Conservation (phyloP, 768 basidiomycete species). For the Collybia sp. region DNA sequence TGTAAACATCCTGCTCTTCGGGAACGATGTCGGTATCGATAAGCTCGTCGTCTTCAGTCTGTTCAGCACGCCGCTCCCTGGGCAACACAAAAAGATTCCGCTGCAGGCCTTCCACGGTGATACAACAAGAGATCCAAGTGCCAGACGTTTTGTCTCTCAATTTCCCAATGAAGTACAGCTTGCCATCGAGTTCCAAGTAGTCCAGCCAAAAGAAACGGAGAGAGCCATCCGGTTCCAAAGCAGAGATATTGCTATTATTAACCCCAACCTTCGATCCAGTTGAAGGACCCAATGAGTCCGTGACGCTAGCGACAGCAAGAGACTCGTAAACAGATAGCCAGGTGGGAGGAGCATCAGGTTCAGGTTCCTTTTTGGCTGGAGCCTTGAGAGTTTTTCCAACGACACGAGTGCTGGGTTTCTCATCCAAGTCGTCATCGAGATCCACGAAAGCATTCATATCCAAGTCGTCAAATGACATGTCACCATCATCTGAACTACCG, state of each 20-base stretch:
- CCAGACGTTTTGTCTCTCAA: conserved; percentile 71
- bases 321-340: conserved; percentile 80
- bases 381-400: conserved; percentile 20
- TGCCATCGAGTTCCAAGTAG: conserved; percentile 82
- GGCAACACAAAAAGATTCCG: conserved; percentile 91
- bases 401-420: conserved; percentile 28
- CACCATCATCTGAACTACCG: conserved; percentile 40
- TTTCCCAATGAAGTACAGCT: conserved; percentile 88
- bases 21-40: conserved; percentile 76
- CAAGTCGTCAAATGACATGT: conserved; percentile 45
- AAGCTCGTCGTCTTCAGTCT: conserved; percentile 53
- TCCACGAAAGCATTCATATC: conserved; percentile 62
- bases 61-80: conserved; percentile 55
- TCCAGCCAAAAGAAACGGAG: conserved; percentile 96
- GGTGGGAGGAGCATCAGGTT: conserved; percentile 42
- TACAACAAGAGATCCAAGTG: conserved; percentile 78
- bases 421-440: conserved; percentile 45
- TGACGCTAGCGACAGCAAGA: conserved; percentile 46
- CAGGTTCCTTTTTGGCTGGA: conserved; percentile 31
- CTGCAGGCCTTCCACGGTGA: conserved; percentile 80
- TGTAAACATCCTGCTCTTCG: conserved; percentile 63
- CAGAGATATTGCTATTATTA: conserved; percentile 40
- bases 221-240: conserved; percentile 79
- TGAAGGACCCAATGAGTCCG: conserved; percentile 55
- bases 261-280: conserved; percentile 26